These are phyloP conservation scores for Eimeria zaria DNA, from an alignment of 169 alveolate species.

Conservation along the genomic window DNA sequence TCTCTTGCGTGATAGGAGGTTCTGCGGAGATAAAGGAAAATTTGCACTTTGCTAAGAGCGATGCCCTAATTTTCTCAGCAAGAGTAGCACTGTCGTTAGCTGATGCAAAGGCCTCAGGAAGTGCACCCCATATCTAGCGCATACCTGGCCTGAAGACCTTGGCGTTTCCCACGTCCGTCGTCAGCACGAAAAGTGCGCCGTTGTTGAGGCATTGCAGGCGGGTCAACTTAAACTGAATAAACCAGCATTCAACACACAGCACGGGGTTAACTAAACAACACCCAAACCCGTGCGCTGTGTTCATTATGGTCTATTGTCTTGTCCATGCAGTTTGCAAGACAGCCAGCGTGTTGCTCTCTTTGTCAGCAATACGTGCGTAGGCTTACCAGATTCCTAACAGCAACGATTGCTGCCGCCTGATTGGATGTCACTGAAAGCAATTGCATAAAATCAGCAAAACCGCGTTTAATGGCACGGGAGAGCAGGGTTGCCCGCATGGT, in stretches of 20 bases:
- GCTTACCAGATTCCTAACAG: neutral
- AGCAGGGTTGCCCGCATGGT: neutral
- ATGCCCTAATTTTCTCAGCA: neutral
- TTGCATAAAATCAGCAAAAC: neutral
- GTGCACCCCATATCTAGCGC: neutral
- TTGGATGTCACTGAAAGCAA: constrained; percentile 37
- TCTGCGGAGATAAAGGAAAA: neutral
- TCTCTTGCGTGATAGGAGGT: constrained; percentile 20
- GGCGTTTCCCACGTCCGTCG: constrained; percentile 51
- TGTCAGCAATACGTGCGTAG: neutral
- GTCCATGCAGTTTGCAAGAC: neutral
- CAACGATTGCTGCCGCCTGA: constrained; percentile 16
- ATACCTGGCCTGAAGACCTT: constrained; percentile 70
- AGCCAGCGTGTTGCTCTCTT: neutral
- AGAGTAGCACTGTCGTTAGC: neutral
- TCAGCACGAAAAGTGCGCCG: constrained; percentile 40
- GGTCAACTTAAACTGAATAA: constrained; percentile 32
- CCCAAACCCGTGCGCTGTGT: neutral
- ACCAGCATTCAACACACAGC: neutral
- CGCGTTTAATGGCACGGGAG: neutral
- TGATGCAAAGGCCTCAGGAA: neutral
- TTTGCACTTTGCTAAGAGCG: neutral
- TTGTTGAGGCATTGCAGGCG: constrained; percentile 59
- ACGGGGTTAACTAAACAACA: neutral
- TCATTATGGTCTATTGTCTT: neutral